These are phyloP conservation scores for Rubia balearica DNA, from an alignment of 305 asterid species.

Conservation along the genomic window DNA sequence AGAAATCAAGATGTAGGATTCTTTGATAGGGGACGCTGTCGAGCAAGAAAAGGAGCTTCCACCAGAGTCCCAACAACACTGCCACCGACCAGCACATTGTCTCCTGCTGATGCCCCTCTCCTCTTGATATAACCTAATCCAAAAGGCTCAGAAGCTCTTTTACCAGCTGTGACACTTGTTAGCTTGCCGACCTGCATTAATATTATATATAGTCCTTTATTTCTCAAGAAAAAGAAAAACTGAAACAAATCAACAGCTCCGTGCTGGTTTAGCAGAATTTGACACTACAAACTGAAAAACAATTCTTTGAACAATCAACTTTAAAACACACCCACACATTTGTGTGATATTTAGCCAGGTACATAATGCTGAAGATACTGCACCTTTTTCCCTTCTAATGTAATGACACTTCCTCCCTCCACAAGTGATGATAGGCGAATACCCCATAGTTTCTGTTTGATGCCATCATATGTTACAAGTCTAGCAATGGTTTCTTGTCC, in stretches of 20 bases:
- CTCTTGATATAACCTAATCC: constrained; percentile 90
- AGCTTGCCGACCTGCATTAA: constrained; percentile 71
- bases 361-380: neutral
- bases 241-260: neutral
- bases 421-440: constrained; percentile 59
- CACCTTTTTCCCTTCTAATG: constrained; percentile 79
- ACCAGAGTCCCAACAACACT: constrained; percentile 59
- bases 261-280: neutral
- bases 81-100: constrained; percentile 57
- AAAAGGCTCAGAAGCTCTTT: constrained; percentile 45
- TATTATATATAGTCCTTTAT: neutral
- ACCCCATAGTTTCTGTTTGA: constrained; percentile 92
- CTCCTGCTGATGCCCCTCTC: constrained; percentile 66
- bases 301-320: neutral
- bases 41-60: constrained; percentile 74
- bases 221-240: neutral
- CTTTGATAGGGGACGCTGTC: constrained; percentile 41
- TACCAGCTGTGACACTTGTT: constrained; percentile 70
- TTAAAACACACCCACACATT: neutral
- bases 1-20: constrained; percentile 7
- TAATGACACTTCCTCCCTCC: constrained; percentile 66
- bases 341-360: neutral
- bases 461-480: constrained; percentile 84
- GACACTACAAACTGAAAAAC: neutral
- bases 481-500: constrained; percentile 97